Base-by-base conservation (phyloP, 2,329 filamentous ascomycete genomes). In the Paracoccidioides brasiliensis region DNA sequence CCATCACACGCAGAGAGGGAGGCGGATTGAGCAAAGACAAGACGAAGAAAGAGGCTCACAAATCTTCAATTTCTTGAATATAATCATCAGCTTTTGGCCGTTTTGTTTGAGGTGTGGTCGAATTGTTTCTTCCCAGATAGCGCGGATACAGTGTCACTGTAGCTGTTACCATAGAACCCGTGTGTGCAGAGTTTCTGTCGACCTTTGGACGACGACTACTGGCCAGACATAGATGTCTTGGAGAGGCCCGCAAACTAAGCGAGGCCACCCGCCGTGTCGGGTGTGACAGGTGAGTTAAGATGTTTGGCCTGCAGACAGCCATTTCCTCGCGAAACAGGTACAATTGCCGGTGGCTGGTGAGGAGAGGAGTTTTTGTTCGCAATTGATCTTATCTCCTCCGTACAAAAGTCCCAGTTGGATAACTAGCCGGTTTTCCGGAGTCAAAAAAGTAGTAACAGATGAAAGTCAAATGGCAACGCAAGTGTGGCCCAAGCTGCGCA, bases 11-110 rank as follows among this genome's bases (percentile, higher is more conserved):
- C n/a, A 5, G 8, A 8, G 5, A 44, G 32, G n/a, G 41, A 40
- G 42, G 15, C 9, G 32, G 28, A 15, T 15, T 14, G 41, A 4
- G 41, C 14, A 8, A n/a, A 4, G 40, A 41, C 15, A 28, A 2
- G 40, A 37, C 8, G 3, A 3, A 9, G 22, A 22, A 22, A 14
- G 14, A 14, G 7, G 56, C 59, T 28, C 56, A 60, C 59, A 60
- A 55, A 54, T 60, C 59, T 35, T 60, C 56, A 33, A 60, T 38
- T 44, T 60, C 57, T 54, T 56, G 52, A 32, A 60, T 58, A 41
- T 59, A 59, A 28, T 60, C 57, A 46, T 60, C 59, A 4, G 58
- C 54, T 30, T 44, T 57, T 15, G 44, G 30, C 5, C 38, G 37
- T 42, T 48, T 40, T 3, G 30, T 43, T 48, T 53, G 43, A 30